These are phyloP conservation scores for Debaryomycetaceae sp. DNA, from an alignment of 1,139 yeast genomes.

Conservation along the genomic window DNA sequence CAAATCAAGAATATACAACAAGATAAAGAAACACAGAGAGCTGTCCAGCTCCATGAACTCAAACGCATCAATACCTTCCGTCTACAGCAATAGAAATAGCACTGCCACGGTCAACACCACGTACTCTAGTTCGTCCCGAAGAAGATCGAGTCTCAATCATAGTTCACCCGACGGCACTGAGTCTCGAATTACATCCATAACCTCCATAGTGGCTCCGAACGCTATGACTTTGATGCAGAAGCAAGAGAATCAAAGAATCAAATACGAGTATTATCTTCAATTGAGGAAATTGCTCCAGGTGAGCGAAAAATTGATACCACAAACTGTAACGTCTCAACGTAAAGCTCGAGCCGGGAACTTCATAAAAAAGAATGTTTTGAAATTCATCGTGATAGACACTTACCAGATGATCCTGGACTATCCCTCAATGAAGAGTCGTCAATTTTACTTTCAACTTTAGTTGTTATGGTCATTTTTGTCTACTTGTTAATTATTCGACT, in stretches of 20 bases:
- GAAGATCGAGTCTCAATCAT: slow-evolving; percentile 16
- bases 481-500: background rate
- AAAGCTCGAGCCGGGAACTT: slow-evolving; percentile 19
- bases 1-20: slow-evolving; percentile 36
- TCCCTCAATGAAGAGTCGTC: slow-evolving; percentile 6
- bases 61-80: slow-evolving; percentile 18
- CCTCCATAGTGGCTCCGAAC: slow-evolving; percentile 3
- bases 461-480: background rate
- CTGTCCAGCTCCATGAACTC: slow-evolving; percentile 32
- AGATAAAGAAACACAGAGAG: slow-evolving; percentile 38
- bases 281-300: slow-evolving; percentile 14
- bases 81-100: slow-evolving; percentile 22
- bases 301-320: background rate
- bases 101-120: slow-evolving; percentile 21
- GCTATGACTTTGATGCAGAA: slow-evolving; percentile 16
- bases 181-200: slow-evolving; percentile 2
- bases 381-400: slow-evolving; percentile 37
- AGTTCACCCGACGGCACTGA: slow-evolving; percentile 13
- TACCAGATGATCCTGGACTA: slow-evolving; percentile 37
- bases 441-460: background rate
- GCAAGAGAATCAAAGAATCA: slow-evolving; percentile 31
- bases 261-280: slow-evolving; percentile 38
- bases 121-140: slow-evolving; percentile 17
- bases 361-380: slow-evolving; percentile 33
- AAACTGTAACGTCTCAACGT: background rate